phyloP scores from a whole-genome alignment of 2,329 filamentous ascomycete genomes.

The Colletotrichum coccodes region DNA sequence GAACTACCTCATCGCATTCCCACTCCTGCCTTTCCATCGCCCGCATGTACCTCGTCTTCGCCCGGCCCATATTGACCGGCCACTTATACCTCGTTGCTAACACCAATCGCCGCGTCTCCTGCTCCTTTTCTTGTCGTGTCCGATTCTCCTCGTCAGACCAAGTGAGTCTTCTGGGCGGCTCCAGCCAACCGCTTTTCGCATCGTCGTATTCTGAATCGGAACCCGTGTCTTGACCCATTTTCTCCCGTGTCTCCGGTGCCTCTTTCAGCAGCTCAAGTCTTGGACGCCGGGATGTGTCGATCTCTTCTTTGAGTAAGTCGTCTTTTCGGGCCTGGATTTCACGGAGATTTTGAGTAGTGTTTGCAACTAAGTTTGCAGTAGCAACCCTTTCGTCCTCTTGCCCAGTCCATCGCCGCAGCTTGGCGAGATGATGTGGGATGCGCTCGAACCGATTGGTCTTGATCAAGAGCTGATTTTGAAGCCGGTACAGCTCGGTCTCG shows the following conservation, averaged over 20 bases:
- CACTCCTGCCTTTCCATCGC: conserved; percentile 19
- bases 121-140: not conserved
- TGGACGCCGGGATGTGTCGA: not conserved
- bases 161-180: not conserved
- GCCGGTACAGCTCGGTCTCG: conserved; percentile 31
- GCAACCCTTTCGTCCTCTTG: not conserved
- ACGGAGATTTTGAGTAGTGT: not conserved
- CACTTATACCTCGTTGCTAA: conserved; percentile 11
- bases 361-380: not conserved
- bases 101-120: not conserved
- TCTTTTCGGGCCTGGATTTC: not conserved
- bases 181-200: too few species aligned
- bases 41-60: conserved; percentile 2
- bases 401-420: not conserved
- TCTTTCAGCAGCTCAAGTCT: not conserved
- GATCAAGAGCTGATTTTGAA: not conserved
- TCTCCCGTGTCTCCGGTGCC: not conserved
- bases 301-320: not conserved
- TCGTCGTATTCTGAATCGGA: not conserved
- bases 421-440: not conserved
- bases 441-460: not conserved
- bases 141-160: too few species aligned
- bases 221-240: not conserved
- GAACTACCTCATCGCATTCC: conserved; percentile 28
- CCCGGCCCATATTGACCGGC: conserved; percentile 18